Base-by-base conservation (phyloP, 495 filamentous ascomycete species). In the Podospora pseudocomata region DNA sequence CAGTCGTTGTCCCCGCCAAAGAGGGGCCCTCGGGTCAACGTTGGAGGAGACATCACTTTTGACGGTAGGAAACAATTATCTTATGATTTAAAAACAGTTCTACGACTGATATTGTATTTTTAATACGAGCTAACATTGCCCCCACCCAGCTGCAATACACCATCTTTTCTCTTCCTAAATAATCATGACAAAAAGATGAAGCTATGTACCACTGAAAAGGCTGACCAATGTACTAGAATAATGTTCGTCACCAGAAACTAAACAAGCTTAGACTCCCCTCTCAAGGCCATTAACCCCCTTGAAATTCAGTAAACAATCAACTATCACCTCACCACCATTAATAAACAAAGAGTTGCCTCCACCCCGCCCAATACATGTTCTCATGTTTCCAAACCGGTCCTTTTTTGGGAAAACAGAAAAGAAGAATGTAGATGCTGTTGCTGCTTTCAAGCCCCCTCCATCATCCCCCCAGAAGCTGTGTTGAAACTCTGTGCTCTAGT, bases 401-500 rank as follows among this genome's bases (percentile, higher is more conserved):
- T 16, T 7, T 61, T 5, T 61, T 61, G 26, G 20, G 23, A 23
- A 23, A 18, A 23, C 5, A 61, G 20, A 5, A 61, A 61, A 18
- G 11, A 61, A 23, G 23, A 61, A 27, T 62, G 18, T 49, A 63
- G 19, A 63, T 63, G 61, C 61, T 63, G 30, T 63, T 49, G 32
- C 19, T 63, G 7, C 61, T 65, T 39, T 65, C 23, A 32, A n/a
- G 55, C 16, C 27, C 19, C 39, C 39, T 39, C 11, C 34, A 6
- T 39, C 34, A 5, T 0, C 11, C 34, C 2, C 11, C 34, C 34
- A 5, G 34, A 39, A 39, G 5, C 11, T 39, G 39, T 49, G 39
- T 49, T 49, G 39, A 49, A 49, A 13, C 39, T 49, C 15, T 18
- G 39, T 49, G 7, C 15, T 49, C 39, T 56, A 84, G 69, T 83